Base-by-base conservation (phyloP, 2,329 filamentous ascomycete species). In the Pezicula neosporulosa region DNA sequence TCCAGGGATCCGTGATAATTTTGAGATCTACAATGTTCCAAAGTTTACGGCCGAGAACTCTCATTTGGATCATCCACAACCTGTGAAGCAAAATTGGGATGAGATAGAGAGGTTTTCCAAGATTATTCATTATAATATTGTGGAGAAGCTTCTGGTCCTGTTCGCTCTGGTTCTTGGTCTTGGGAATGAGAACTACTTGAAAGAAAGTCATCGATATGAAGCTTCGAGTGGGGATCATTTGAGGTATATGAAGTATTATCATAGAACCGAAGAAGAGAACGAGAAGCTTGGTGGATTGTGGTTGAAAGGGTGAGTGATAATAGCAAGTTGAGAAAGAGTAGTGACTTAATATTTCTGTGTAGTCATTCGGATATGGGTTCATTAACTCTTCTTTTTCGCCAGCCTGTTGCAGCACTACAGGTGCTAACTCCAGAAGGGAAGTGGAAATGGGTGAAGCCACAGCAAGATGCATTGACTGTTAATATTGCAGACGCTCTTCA, bases 111-210 rank as follows among this genome's bases (percentile, higher is more conserved):
- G 58, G 0, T 84, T 85, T 61, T 33, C 43, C 9, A 28, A 12
- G 3, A 42, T 50, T 37, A 66, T 71, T 43, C 69, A 71, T 33
- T 78, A 83, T 50, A 73, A 81, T 44, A 73, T 84, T 3, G 74
- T 82, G 0, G 68, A 77, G 6, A 77, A 77, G 39, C 70, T 86
- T 0, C 73, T 85, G 15, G 73, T 75, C 1, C 74, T 86, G 1
- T 81, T 85, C 50, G 81, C 82, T 6, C 73, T 84, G 30, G 70
- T 84, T 0, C 72, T 86, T 0, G 76, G 85, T 59, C 69, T 86
- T 0, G n/a, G n/a, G n/a, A 78, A 79, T 0, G 80, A 85, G 59
- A 72, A 82, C 4, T 72, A 77, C 52, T 69, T 85, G 36, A 69
- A 78, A 55, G 67, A 73, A 28, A 67, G 76, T 4, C 82, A 86